Evolutionary conservation across 768 basidiomycete species (phyloP), one percentile per base, ranked within the genome.

Genomic region (Hygrophorus russula): DNA sequence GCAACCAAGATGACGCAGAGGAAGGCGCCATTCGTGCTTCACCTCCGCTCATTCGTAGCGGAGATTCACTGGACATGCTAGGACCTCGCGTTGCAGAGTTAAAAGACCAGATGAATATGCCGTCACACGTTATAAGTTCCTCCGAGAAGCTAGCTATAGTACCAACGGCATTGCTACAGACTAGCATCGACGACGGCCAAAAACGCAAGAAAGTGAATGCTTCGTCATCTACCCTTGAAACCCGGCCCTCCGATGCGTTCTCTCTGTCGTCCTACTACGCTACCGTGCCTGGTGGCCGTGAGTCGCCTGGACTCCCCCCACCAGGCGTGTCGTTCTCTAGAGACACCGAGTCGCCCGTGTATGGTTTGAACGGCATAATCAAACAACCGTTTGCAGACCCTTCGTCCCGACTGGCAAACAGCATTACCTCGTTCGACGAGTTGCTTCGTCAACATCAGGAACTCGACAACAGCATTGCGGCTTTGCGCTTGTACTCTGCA

Each of bases 401-500:
- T 35, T 52, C 29, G 41, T 10, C 31, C 48, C 45, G 50, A 36
- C 5, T 46, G 32, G 24, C 47, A 31, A 42, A 19, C 31, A 40
- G 39, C 46, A 36, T 32, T 45, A 28, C 31, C 50, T 36, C 47
- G 1, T 59, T 77, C 17, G 68, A 73, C 30, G 66, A 71, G 41
- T 63, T 84, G 28, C 51, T 78, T 34, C 73, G 74, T 17, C 73
- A 80, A 52, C 79, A 81, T 54, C 68, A 57, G 2, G 78, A 82
- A 47, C 64, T 85, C 40, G 82, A 82, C 51, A 64, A 64, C 54
- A 80, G 69, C 45, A 82, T 85, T 41, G 74, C 74, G 20, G 71
- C 69, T 29, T 63, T 85, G 36, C 69, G 65, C 34, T 46, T 73
- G 18, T 68, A 74, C 48, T 66, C 69, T 30, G 54, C 59, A 18